Evolutionary conservation across 768 basidiomycete species (phyloP).

Genomic region (Leccinum broughii): DNA sequence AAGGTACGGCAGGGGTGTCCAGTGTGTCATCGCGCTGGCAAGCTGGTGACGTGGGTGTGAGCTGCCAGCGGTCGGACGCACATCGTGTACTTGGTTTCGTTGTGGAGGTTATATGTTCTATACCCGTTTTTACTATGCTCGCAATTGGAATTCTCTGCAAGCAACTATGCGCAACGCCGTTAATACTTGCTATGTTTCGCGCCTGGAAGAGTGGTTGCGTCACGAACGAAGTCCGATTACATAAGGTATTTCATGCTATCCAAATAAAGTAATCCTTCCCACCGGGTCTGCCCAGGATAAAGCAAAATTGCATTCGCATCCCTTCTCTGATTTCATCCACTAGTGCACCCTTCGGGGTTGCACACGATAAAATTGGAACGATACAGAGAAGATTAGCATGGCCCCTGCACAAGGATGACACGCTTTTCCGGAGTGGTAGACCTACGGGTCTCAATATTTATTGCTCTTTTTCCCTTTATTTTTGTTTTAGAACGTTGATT

Average conservation of each 20-base stretch:
- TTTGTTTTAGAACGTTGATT: no score
- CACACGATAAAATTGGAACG: conserved; percentile 99
- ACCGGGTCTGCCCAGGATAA: conserved; percentile 20
- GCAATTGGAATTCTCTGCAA: no score
- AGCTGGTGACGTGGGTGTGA: conserved; percentile 29
- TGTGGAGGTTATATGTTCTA: conserved; percentile 13
- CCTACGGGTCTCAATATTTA: conserved; percentile 46
- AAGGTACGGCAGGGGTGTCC: conserved; percentile 72
- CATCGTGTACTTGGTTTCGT: conserved; percentile 10
- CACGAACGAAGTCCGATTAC: no score
- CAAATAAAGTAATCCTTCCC: no score
- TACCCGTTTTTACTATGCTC: conserved; percentile 7
- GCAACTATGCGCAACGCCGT: no score
- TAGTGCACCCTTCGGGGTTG: conserved; percentile 84
- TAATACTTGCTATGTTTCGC: no score
- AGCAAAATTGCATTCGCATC: conserved; percentile 16
- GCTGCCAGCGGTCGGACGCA: background rate
- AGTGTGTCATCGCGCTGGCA: conserved; percentile 63
- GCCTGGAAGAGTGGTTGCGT: no score
- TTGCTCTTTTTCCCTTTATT: conserved; percentile 18
- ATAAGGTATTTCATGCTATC: no score
- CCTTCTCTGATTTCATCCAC: background rate
- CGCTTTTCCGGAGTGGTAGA: conserved; percentile 93
- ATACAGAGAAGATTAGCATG: conserved; percentile 99
- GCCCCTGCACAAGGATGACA: conserved; percentile 99